Conservation (phyloP, 148 eudicot species). For the Spergularia marina region DNA sequence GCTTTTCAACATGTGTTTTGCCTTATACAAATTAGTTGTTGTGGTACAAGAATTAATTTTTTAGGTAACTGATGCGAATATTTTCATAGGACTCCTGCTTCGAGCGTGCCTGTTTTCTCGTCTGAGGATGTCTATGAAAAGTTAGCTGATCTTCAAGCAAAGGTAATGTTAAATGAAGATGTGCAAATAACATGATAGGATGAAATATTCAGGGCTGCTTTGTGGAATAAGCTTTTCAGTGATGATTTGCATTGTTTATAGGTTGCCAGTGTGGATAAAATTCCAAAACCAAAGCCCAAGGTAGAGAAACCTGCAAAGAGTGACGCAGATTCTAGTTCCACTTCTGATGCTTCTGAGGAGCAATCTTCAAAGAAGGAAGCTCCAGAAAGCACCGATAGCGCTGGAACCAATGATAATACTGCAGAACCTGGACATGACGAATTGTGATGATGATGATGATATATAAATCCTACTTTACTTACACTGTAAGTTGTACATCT, state of each 20-base stretch:
- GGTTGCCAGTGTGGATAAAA: conserved; percentile 66
- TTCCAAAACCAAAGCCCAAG: conserved; percentile 94
- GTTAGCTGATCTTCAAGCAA: conserved; percentile 65
- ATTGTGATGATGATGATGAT: conserved; percentile 56
- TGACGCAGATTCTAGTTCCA: conserved; percentile 44
- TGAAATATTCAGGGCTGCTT: not conserved
- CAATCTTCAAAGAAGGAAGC: conserved; percentile 33
- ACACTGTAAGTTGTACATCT: not conserved
- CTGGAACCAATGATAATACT: conserved; percentile 32
- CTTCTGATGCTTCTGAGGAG: conserved; percentile 38
- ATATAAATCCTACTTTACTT: not conserved
- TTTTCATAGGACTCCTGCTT: conserved; percentile 53
- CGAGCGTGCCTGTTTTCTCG: conserved; percentile 59
- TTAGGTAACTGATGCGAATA: not conserved
- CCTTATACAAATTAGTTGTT: not conserved
- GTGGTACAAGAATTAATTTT: not conserved
- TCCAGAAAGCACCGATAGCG: conserved; percentile 31
- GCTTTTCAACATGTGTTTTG: not conserved
- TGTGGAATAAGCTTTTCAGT: conserved; percentile 7
- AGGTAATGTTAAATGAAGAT: conserved; percentile 42
- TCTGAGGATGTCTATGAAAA: conserved; percentile 74
- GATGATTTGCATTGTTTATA: conserved; percentile 22
- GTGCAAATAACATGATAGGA: not conserved
- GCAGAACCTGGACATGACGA: conserved; percentile 54
- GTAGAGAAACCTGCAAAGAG: conserved; percentile 75